A percentile compares a stretch with the other conserved stretches of the same genome.
phyloP scores from a whole-genome alignment of 2,329 filamentous ascomycete species.

The Cladorrhinum sp. region DNA sequence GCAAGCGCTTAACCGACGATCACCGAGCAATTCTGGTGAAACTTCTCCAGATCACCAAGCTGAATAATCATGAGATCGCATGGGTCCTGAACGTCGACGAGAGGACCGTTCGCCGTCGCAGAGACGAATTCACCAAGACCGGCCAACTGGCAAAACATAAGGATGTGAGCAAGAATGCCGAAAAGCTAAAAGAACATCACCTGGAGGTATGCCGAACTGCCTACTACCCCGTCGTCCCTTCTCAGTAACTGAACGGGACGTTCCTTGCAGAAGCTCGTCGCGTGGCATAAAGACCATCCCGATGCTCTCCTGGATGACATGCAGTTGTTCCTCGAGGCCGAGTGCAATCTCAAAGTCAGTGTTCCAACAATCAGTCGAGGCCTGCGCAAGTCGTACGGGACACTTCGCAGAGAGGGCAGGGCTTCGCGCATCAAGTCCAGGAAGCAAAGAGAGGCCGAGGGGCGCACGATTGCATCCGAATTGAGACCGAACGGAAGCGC shows the following conservation, averaged over 20 bases:
- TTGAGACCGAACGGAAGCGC: constrained; percentile 5
- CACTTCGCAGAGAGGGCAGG: constrained; percentile 13
- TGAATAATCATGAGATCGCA: constrained; percentile 26
- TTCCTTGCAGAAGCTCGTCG: constrained; percentile 22
- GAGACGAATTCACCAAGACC: constrained; percentile 21
- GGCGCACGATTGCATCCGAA: constrained; percentile 18
- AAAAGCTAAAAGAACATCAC: constrained; percentile 26
- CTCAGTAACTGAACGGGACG: neutral
- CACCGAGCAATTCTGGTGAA: constrained; percentile 21
- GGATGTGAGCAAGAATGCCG: constrained; percentile 27
- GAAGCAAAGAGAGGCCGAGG: constrained; percentile 15
- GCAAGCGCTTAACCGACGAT: constrained; percentile 23
- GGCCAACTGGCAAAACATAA: constrained; percentile 22
- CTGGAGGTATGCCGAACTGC: constrained; percentile 20
- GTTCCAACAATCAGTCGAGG: constrained; percentile 24
- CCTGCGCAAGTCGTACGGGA: constrained; percentile 22
- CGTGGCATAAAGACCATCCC: constrained; percentile 25
- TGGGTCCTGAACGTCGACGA: constrained; percentile 23
- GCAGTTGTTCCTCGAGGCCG: constrained; percentile 23
- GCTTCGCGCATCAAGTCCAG: constrained; percentile 18
- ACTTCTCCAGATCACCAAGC: constrained; percentile 23
- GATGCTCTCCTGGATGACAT: constrained; percentile 27
- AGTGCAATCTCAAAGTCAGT: constrained; percentile 24
- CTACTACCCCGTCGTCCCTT: neutral
- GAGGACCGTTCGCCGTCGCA: constrained; percentile 22